Percentiles rank a stretch among this genome's conserved stretches.
Evolutionary conservation across 1,284 basidiomycete species (phyloP).

Genomic region (Neonothopanus nambi): DNA sequence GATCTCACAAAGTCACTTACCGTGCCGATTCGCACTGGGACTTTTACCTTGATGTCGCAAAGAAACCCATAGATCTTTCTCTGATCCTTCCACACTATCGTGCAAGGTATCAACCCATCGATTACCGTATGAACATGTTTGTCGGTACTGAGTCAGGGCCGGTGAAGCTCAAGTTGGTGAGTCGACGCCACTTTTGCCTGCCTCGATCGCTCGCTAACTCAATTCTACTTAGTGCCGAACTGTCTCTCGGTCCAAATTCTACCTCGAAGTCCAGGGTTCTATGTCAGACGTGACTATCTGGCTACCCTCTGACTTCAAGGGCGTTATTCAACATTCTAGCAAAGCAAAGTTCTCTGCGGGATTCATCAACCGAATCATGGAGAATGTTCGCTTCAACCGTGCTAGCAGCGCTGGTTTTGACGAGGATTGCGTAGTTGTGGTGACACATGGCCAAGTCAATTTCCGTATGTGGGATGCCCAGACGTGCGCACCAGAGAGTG

Average conservation of each 20-base stretch:
- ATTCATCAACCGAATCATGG: conserved; percentile 68
- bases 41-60: conserved; percentile 53
- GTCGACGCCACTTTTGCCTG: conserved; percentile 26
- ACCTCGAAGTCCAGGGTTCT: conserved; percentile 61
- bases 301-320: conserved; percentile 76
- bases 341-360: conserved; percentile 65
- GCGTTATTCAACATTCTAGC: conserved; percentile 57
- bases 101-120: conserved; percentile 65
- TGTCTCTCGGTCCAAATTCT: conserved; percentile 60
- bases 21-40: conserved; percentile 58
- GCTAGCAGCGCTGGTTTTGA: conserved; percentile 38
- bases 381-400: conserved; percentile 57
- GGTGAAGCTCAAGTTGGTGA: conserved; percentile 70
- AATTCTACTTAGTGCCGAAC: conserved; percentile 56
- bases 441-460: conserved; percentile 56
- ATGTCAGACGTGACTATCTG: conserved; percentile 66
- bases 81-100: conserved; percentile 75
- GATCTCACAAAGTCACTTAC: conserved; percentile 61
- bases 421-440: conserved; percentile 61
- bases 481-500: conserved; percentile 59
- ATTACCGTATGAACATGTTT: conserved; percentile 70
- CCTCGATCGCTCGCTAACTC: conserved; percentile 1
- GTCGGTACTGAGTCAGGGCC: conserved; percentile 50
- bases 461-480: conserved; percentile 80
- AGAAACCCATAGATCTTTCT: conserved; percentile 57